Evolutionary conservation across 169 alveolate genomes (phyloP).

Genomic region (Cryptosporidium muris): DNA sequence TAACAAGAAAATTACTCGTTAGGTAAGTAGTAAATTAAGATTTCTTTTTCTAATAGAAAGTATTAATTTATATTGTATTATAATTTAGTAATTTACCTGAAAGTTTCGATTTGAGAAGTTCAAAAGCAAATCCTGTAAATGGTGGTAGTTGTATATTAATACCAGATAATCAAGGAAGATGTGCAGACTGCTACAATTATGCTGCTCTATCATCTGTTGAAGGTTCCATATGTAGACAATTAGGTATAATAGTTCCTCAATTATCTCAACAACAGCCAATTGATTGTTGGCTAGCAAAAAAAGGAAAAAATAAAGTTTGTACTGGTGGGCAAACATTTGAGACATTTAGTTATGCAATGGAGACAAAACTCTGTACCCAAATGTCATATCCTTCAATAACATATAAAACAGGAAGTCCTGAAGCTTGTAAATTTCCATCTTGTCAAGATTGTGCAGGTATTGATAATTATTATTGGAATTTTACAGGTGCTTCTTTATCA

Average conservation of each 20-base stretch:
- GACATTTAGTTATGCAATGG: slow-evolving; percentile 38
- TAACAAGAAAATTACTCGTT: slow-evolving; percentile 8
- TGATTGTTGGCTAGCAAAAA: slow-evolving; percentile 57
- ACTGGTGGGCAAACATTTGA: slow-evolving; percentile 71
- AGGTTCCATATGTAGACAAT: slow-evolving; percentile 59
- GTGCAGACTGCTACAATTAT: slow-evolving; percentile 66
- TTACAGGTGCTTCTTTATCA: slow-evolving; percentile 35
- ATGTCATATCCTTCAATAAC: slow-evolving; percentile 56
- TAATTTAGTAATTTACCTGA: slow-evolving; percentile 32
- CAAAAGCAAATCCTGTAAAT: slow-evolving; percentile 20
- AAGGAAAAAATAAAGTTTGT: slow-evolving; percentile 50
- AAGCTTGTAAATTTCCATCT: slow-evolving; percentile 8
- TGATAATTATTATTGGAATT: slow-evolving; percentile 39
- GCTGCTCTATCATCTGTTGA: slow-evolving; percentile 61
- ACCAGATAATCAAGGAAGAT: slow-evolving; percentile 69
- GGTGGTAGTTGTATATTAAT: slow-evolving; percentile 63
- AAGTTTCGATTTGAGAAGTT: slow-evolving; percentile 59
- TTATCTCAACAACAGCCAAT: slow-evolving; percentile 54
- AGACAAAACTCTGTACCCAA: slow-evolving; percentile 42
- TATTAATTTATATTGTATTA: background rate
- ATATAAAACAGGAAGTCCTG: slow-evolving; percentile 42
- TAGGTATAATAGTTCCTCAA: slow-evolving; percentile 43
- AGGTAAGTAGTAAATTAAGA: slow-evolving; percentile 5
- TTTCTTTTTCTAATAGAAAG: background rate
- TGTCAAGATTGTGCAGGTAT: slow-evolving; percentile 45